phyloP scores from a whole-genome alignment of 129 eudicot species.

The Arctium minus region DNA sequence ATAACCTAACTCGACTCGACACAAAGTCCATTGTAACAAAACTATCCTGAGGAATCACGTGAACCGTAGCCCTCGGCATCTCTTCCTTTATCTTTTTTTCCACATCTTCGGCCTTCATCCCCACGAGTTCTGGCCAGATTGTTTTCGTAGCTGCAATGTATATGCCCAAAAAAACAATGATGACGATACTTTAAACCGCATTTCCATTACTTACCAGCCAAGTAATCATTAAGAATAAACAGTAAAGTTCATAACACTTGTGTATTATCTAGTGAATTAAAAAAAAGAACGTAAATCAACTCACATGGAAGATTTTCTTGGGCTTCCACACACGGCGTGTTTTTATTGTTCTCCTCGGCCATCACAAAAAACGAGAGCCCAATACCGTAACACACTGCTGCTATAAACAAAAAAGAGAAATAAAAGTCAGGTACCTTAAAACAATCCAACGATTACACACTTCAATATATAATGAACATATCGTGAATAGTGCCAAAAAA shows the following conservation, averaged over 20 bases:
- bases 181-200: neutral
- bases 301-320: conserved; percentile 20
- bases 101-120: conserved; percentile 57
- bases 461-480: neutral
- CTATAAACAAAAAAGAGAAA: neutral
- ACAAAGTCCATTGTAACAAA: conserved; percentile 58
- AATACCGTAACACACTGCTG: neutral
- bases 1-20: conserved; percentile 48
- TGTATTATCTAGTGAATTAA: neutral
- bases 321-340: neutral
- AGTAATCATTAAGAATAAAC: neutral
- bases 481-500: neutral
- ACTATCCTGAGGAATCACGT: conserved; percentile 37
- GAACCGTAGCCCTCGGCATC: conserved; percentile 26
- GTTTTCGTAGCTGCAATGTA: conserved; percentile 21
- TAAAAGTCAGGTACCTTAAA: neutral
- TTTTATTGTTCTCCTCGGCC: conserved; percentile 24
- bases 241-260: neutral
- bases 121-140: conserved; percentile 67
- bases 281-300: neutral
- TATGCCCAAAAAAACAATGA: neutral
- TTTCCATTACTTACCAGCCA: neutral
- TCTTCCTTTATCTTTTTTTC: conserved; percentile 57
- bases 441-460: neutral
- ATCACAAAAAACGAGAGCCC: neutral